A percentile compares a stretch with the other conserved stretches of the same genome.
Conservation (phyloP, 2,329 filamentous ascomycete genomes). For the Apiospora malaysiana region DNA sequence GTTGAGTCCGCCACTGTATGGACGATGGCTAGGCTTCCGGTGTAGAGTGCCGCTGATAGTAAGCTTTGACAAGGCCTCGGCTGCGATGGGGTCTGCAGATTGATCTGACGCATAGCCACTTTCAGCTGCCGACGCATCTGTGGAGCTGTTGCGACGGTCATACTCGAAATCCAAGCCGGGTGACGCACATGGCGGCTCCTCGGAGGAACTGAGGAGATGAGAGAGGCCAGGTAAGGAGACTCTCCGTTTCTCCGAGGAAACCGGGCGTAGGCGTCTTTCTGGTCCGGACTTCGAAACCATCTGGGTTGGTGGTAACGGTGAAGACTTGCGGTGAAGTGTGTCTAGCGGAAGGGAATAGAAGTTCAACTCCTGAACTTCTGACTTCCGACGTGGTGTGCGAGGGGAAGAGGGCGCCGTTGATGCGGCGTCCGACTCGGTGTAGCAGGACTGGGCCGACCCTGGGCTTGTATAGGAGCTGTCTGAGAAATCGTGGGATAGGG, state of each 20-base stretch:
- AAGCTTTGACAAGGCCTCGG: not conserved
- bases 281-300: not conserved
- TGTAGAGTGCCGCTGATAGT: not conserved
- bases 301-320: not conserved
- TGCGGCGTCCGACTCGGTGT: constrained; percentile 26
- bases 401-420: constrained; percentile 31
- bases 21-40: not conserved
- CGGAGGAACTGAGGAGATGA: not conserved
- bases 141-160: not conserved
- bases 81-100: not conserved
- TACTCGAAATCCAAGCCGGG: not conserved
- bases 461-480: constrained; percentile 30
- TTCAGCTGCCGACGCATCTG: not conserved
- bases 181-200: not conserved
- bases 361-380: constrained; percentile 23
- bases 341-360: not conserved
- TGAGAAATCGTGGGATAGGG: constrained; percentile 17
- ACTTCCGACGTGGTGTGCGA: constrained; percentile 25
- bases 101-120: not conserved
- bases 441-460: constrained; percentile 29
- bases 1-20: not conserved
- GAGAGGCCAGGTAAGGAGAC: not conserved
- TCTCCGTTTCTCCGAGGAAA: not conserved
- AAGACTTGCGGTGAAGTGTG: not conserved
- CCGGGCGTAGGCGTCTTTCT: not conserved